phyloP scores from a whole-genome alignment of 768 basidiomycete species.

The Rhizopogon rudus region DNA sequence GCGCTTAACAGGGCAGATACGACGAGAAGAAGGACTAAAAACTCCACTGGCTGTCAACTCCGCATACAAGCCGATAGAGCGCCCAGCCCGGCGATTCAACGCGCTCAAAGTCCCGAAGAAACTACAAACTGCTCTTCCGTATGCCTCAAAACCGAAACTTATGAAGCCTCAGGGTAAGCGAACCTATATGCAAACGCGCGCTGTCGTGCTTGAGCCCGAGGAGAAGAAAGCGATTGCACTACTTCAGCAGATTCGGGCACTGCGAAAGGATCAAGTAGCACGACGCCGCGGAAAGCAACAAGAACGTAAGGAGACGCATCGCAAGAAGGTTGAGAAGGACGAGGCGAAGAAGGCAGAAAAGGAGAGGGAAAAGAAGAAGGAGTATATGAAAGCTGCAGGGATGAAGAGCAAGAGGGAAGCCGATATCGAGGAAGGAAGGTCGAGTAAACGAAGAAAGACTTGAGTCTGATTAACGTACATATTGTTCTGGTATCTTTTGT shows the following conservation, averaged over 20 bases:
- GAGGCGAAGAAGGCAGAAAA: constrained; percentile 59
- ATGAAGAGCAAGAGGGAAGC: constrained; percentile 66
- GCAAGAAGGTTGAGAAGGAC: constrained; percentile 71
- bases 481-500: not conserved
- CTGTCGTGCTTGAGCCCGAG: constrained; percentile 92
- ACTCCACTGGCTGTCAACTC: constrained; percentile 83
- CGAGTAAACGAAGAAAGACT: constrained; percentile 50
- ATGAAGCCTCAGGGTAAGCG: constrained; percentile 66
- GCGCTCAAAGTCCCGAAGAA: constrained; percentile 83
- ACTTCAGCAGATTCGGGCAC: constrained; percentile 88
- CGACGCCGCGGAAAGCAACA: constrained; percentile 82
- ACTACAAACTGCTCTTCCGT: constrained; percentile 88
- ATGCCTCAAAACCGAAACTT: constrained; percentile 85
- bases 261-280: constrained; percentile 83
- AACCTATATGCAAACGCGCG: constrained; percentile 93
- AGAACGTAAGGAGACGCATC: constrained; percentile 63
- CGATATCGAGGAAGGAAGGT: constrained; percentile 53
- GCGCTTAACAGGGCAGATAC: constrained; percentile 91
- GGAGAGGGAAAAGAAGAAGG: constrained; percentile 73
- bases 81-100: constrained; percentile 83
- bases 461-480: not conserved
- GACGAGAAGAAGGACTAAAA: constrained; percentile 79
- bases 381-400: constrained; percentile 66
- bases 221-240: constrained; percentile 90
- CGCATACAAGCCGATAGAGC: constrained; percentile 79